These are phyloP conservation scores for Pyricularia pennisetigena DNA, from an alignment of 2,329 filamentous ascomycete species.

Conservation along the genomic window DNA sequence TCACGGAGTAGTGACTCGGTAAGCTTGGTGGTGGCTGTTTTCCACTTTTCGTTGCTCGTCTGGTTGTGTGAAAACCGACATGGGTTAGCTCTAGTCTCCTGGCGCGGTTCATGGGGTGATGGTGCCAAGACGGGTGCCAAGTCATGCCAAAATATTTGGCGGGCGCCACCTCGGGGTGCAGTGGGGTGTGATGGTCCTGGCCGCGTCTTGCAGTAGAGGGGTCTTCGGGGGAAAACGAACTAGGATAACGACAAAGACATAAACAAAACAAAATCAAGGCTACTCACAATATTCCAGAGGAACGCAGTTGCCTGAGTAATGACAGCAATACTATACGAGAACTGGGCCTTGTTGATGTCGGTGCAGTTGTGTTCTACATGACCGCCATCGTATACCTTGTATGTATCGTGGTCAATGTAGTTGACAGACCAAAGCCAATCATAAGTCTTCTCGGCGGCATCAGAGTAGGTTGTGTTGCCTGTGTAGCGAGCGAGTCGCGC, in stretches of 20 bases:
- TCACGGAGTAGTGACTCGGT: slow-evolving; percentile 35
- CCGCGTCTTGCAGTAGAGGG: background rate
- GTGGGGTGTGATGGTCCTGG: background rate
- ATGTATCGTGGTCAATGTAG: slow-evolving; percentile 45
- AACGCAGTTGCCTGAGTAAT: slow-evolving; percentile 54
- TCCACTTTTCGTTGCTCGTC: slow-evolving; percentile 46
- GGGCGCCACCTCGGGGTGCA: background rate
- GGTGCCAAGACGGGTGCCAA: background rate
- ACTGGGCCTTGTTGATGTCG: slow-evolving; percentile 51
- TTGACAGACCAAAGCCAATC: slow-evolving; percentile 47
- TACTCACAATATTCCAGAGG: slow-evolving; percentile 54
- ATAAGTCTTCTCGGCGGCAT: slow-evolving; percentile 51
- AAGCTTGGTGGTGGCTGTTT: slow-evolving; percentile 42
- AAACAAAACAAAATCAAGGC: background rate
- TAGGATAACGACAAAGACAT: background rate
- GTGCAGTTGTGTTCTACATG: slow-evolving; percentile 49
- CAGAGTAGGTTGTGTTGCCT: slow-evolving; percentile 51
- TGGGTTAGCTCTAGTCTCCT: background rate
- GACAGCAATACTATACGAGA: slow-evolving; percentile 57
- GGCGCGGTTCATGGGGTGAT: background rate
- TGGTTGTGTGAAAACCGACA: slow-evolving; percentile 12
- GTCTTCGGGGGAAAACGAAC: background rate
- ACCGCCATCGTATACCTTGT: slow-evolving; percentile 54
- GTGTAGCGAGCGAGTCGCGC: slow-evolving; percentile 66
- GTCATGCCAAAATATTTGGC: background rate